These are phyloP conservation scores for Cladosporium sp. DNA, from an alignment of 2,329 filamentous ascomycete species.

Conservation along the genomic window DNA sequence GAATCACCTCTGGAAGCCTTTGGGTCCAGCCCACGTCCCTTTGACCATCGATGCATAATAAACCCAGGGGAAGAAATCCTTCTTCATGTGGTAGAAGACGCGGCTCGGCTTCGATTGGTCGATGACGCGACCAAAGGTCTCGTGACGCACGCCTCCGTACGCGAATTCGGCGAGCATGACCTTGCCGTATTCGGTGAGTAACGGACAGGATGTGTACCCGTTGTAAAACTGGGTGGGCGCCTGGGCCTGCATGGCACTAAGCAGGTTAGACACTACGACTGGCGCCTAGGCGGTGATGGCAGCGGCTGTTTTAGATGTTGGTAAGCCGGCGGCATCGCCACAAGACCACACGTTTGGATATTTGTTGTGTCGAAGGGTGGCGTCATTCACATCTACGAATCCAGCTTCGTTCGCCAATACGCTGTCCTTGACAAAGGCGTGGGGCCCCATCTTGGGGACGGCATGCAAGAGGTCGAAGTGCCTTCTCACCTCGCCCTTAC, in stretches of 20 bases:
- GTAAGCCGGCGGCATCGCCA: constrained; percentile 35
- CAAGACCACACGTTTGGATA: constrained; percentile 36
- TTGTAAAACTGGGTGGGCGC: no score
- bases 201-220: no score
- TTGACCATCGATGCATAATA: no score
- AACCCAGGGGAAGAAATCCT: no score
- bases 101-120: no score
- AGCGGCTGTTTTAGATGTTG: constrained; percentile 37
- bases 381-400: constrained; percentile 34
- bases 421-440: constrained; percentile 35
- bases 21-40: no score
- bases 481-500: constrained; percentile 3
- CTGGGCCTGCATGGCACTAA: constrained; percentile 28
- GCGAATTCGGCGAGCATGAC: no score
- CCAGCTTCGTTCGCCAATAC: constrained; percentile 17
- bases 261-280: constrained; percentile 32
- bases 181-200: no score
- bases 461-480: constrained; percentile 33
- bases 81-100: no score
- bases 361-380: constrained; percentile 34
- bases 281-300: constrained; percentile 36
- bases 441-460: constrained; percentile 36
- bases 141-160: no score
- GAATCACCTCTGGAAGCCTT: not conserved
- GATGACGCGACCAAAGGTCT: no score